Base-by-base conservation (phyloP, 305 asterid genomes). In the Vinca major region DNA sequence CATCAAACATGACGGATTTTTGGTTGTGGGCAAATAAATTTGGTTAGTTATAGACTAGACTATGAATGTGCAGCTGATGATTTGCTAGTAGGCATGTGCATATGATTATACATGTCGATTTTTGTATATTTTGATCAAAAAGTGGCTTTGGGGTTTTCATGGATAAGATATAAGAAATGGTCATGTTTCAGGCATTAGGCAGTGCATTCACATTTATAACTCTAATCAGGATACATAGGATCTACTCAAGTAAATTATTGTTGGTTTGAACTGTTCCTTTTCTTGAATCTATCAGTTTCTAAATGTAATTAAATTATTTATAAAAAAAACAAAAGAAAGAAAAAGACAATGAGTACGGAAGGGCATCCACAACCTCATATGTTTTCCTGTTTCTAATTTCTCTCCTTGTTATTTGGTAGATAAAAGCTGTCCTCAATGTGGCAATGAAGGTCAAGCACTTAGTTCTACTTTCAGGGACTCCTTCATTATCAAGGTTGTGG, bases 381-480 rank as follows among this genome's bases (percentile, higher is more conserved):
- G 10, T 64, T 19, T 71, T 74, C 39, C 51, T 9, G 37, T 7
- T 40, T 62, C 48, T 64, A 57, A 65, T 65, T 64, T 39, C 71
- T 79, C 5, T 51, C 60, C 69, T 43, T 41, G 33, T 65, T 63
- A 44, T 83, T 76, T 71, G 51, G 43, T 83, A 92, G 98, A 78
- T 87, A 68, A 77, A 79, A 72, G 84, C 77, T 75, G 88, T 88
- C 70, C 91, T 90, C 78, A 92, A 84, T 60, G 74, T 88, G 71
- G 89, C 96, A 58, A 9, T 61, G 71, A 92, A 90, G 84, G 90
- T 80, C 78, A 86, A 88, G 75, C 97, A 88, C 82, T 85, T 88
- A 69, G 83, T 92, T 83, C 89, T 92, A 66, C 80, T 92, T 17
- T 92, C 98, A 16, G 98, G 98, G 82, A 92, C 98, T 74, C 98